Evolutionary conservation across 306 rosid species (phyloP).

Genomic region (Dicorynia guianensis): DNA sequence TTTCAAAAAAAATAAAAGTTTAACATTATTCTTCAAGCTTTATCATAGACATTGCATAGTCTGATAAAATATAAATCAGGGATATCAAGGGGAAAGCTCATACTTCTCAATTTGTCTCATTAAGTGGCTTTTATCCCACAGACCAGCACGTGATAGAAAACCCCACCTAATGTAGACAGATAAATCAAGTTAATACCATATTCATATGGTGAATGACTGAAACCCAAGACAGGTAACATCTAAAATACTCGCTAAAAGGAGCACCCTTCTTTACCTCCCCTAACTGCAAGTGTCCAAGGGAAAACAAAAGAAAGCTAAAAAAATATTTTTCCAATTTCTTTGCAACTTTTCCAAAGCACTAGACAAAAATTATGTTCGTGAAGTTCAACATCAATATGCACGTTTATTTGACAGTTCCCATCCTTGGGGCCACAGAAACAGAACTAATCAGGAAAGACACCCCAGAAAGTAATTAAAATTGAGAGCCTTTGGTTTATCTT

Average conservation of each 20-base stretch:
- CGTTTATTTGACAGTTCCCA: too few relatives aligned
- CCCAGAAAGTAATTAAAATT: too few relatives aligned
- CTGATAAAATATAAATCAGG: constrained; percentile 16
- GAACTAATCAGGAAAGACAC: neutral
- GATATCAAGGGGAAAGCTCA: constrained; percentile 42
- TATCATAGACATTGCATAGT: constrained; percentile 2
- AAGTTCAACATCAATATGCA: too few relatives aligned
- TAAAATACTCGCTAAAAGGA: neutral
- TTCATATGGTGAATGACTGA: neutral
- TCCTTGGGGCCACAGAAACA: neutral
- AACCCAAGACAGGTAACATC: constrained; percentile 18
- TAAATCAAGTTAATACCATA: constrained; percentile 37
- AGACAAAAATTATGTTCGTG: neutral
- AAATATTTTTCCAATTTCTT: neutral
- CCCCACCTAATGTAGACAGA: constrained; percentile 82
- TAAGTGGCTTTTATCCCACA: constrained; percentile 98
- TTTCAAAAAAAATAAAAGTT: neutral
- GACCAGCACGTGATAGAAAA: constrained; percentile 90
- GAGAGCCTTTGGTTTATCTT: neutral
- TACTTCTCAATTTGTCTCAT: constrained; percentile 99
- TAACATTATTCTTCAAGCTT: neutral
- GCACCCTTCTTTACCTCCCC: neutral
- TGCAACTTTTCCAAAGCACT: neutral
- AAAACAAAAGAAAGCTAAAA: neutral
- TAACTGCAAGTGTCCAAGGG: neutral